These are phyloP conservation scores for Suillus variegatus DNA, from an alignment of 768 basidiomycete genomes.

Conservation along the genomic window DNA sequence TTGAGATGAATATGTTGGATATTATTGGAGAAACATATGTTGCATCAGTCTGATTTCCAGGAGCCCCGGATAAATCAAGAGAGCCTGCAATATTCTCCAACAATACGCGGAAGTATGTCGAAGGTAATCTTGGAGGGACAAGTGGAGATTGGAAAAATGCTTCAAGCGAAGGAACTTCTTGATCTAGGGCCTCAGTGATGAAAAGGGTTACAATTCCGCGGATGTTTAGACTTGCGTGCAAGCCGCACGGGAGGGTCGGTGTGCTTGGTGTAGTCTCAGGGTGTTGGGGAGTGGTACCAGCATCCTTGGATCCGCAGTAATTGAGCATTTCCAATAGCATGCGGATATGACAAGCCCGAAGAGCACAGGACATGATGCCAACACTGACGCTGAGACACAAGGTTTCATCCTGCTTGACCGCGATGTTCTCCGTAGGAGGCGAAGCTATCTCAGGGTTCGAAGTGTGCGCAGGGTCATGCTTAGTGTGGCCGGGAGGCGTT, in stretches of 20 bases:
- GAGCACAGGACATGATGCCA: constrained; percentile 56
- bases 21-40: constrained; percentile 3
- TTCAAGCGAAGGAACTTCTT: constrained; percentile 19
- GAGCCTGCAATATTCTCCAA: constrained; percentile 38
- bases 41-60: constrained; percentile 11
- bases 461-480: constrained; percentile 13
- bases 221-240: constrained; percentile 36
- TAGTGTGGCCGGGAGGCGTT: constrained; percentile 40
- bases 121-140: constrained; percentile 50
- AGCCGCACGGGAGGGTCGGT: constrained; percentile 21
- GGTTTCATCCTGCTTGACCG: constrained; percentile 27
- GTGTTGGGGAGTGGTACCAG: constrained; percentile 6
- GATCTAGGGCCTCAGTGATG: constrained; percentile 33
- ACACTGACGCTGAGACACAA: constrained; percentile 43
- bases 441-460: constrained; percentile 10
- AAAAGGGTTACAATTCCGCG: constrained; percentile 53
- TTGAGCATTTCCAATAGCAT: constrained; percentile 46
- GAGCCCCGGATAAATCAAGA: constrained; percentile 20
- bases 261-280: constrained; percentile 18
- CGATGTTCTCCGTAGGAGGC: not conserved
- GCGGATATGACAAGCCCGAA: constrained; percentile 59
- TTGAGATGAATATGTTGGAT: constrained; percentile 32
- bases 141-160: constrained; percentile 61
- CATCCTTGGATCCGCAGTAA: constrained; percentile 24
- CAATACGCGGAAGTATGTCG: constrained; percentile 56